Percentiles rank a stretch among this genome's conserved stretches.
These are phyloP conservation scores for Fraxinus latifolia DNA, from an alignment of 305 asterid genomes.

Conservation along the genomic window DNA sequence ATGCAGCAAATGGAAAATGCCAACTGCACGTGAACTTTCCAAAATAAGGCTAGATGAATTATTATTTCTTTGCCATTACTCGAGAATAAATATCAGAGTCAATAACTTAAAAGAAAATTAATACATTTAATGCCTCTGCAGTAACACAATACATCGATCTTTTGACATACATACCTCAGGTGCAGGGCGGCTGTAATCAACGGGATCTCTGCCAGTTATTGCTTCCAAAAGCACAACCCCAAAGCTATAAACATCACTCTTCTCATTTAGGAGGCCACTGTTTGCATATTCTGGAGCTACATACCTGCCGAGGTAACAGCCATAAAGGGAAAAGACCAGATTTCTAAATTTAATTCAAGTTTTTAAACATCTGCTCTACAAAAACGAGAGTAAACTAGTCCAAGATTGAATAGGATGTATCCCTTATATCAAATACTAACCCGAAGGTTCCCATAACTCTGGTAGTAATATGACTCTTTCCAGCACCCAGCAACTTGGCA, in stretches of 20 bases:
- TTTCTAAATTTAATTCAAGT: neutral
- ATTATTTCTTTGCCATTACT: neutral
- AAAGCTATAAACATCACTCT: conserved; percentile 72
- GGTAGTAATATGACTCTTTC: conserved; percentile 72
- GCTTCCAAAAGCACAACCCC: conserved; percentile 72
- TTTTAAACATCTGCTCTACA: neutral
- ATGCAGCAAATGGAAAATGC: neutral
- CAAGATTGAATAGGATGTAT: neutral
- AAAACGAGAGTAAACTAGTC: neutral
- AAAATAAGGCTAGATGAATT: neutral
- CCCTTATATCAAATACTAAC: conserved; percentile 34
- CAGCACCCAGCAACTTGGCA: conserved; percentile 79
- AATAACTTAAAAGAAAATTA: neutral
- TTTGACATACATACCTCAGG: conserved; percentile 42
- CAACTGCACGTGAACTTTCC: neutral
- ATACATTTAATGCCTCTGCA: neutral
- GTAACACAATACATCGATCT: neutral
- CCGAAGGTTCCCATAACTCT: conserved; percentile 93
- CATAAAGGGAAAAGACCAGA: neutral
- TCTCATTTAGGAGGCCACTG: conserved; percentile 73
- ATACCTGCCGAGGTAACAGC: conserved; percentile 35
- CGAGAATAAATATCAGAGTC: neutral
- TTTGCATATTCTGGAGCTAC: conserved; percentile 90
- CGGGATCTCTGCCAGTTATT: conserved; percentile 71
- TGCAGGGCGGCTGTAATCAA: conserved; percentile 58